phyloP scores from a whole-genome alignment of 805 yeast species.

The Lachancea nothofagi region DNA sequence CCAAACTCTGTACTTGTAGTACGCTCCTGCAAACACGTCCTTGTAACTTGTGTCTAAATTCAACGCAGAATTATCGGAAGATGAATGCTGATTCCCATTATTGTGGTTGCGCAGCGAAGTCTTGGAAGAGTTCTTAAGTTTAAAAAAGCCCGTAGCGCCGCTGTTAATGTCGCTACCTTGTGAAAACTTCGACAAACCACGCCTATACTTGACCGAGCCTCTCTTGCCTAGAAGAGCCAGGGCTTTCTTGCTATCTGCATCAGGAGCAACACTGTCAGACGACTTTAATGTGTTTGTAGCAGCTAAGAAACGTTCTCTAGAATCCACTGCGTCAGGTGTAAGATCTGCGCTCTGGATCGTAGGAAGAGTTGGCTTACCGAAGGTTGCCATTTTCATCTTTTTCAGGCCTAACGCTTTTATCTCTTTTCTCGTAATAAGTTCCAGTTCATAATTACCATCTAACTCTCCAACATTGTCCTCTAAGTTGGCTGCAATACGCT shows the following conservation, averaged over 20 bases:
- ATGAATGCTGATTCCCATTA: constrained; percentile 15
- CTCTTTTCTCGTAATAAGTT: constrained; percentile 39
- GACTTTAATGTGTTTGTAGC: background rate
- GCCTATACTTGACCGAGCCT: constrained; percentile 19
- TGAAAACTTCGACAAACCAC: constrained; percentile 18
- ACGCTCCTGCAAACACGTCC: constrained; percentile 46
- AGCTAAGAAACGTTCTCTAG: constrained; percentile 20
- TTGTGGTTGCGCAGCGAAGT: constrained; percentile 23
- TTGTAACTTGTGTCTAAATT: constrained; percentile 22
- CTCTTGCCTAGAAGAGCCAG: constrained; percentile 14
- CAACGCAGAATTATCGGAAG: constrained; percentile 18
- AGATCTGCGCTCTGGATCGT: constrained; percentile 33
- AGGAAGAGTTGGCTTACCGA: constrained; percentile 28
- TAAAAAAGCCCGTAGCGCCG: constrained; percentile 27
- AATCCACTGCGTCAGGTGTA: constrained; percentile 32
- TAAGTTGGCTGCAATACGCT: constrained; percentile 31
- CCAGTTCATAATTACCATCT: constrained; percentile 39
- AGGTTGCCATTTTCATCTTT: constrained; percentile 25
- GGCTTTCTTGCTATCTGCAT: constrained; percentile 3
- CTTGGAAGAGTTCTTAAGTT: constrained; percentile 32
- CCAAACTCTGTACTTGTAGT: constrained; percentile 83
- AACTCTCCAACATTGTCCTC: constrained; percentile 38
- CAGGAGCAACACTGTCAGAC: background rate
- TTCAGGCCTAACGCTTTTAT: constrained; percentile 35
- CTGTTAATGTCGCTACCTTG: background rate